Percentiles rank a stretch among this genome's conserved stretches.
These are phyloP conservation scores for Hemileccinum impolitum DNA, from an alignment of 768 basidiomycete species.

Conservation along the genomic window DNA sequence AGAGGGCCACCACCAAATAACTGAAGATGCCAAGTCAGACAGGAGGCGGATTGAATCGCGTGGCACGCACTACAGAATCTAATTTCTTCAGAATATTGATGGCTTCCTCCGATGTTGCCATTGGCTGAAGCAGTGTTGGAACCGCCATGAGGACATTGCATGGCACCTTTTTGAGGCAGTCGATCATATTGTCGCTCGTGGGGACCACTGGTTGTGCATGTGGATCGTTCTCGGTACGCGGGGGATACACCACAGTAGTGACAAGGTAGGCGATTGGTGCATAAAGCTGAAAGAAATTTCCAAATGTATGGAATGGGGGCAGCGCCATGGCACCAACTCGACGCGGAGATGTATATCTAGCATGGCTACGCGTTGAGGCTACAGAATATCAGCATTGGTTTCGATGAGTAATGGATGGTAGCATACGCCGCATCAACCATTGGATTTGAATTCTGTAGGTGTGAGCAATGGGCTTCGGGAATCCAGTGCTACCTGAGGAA, in stretches of 20 bases:
- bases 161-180: constrained; percentile 6
- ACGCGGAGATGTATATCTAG: constrained; percentile 12
- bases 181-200: constrained; percentile 20
- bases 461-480: constrained; percentile 44
- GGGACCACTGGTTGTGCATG: constrained; percentile 16
- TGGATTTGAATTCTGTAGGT: constrained; percentile 33
- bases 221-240: constrained; percentile 9
- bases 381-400: background rate
- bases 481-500: constrained; percentile 50
- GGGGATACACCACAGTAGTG: constrained; percentile 33
- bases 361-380: constrained; percentile 7
- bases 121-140: constrained; percentile 19
- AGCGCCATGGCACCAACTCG: constrained; percentile 30
- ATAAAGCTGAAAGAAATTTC: constrained; percentile 31
- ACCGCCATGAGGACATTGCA: constrained; percentile 11
- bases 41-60: background rate
- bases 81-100: constrained; percentile 21
- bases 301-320: constrained; percentile 40
- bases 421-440: constrained; percentile 36
- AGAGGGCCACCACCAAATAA: constrained; percentile 38
- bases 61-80: constrained; percentile 26
- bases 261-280: constrained; percentile 25
- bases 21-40: constrained; percentile 15
- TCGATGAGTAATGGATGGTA: background rate
- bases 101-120: constrained; percentile 8